Evolutionary conservation across 139 green algal genomes (phyloP).

Genomic region (Mychonastes homosphaera): DNA sequence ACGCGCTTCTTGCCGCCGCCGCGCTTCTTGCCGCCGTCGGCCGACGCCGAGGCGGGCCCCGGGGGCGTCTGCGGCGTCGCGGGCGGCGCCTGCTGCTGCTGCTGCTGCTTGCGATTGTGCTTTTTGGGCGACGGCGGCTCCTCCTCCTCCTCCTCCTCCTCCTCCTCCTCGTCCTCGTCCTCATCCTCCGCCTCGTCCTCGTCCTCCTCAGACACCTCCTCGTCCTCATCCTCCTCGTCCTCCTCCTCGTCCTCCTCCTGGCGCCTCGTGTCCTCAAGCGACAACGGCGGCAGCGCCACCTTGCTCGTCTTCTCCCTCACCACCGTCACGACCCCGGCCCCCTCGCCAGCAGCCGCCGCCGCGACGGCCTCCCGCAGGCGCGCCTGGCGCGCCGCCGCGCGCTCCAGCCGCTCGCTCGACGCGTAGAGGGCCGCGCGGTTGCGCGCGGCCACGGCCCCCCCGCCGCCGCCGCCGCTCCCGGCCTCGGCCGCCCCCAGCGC

Average conservation of each 20-base stretch:
- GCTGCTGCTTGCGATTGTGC: conserved; percentile 1
- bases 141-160: conserved; percentile 11
- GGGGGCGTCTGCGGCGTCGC: no score
- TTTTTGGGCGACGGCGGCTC: conserved; percentile 2
- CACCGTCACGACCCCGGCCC: background rate
- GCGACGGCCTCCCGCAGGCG: conserved; percentile 10
- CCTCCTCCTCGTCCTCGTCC: conserved; percentile 1
- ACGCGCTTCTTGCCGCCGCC: conserved; percentile 41
- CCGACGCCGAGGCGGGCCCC: background rate
- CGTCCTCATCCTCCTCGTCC: conserved; percentile 10
- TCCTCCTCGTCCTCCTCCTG: background rate
- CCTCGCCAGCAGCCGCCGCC: background rate
- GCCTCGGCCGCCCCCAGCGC: conserved; percentile 30
- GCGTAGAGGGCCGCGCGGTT: conserved; percentile 60
- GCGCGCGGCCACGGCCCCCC: conserved; percentile 16
- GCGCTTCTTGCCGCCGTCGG: background rate
- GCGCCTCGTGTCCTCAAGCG: background rate
- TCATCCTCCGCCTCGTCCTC: conserved; percentile 10
- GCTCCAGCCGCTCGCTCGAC: conserved; percentile 37
- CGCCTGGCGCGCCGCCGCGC: conserved; percentile 18
- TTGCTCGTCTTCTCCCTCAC: background rate
- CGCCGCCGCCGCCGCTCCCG: background rate
- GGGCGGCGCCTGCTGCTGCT: conserved; percentile 6
- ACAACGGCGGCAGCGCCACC: background rate
- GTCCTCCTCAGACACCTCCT: background rate